Conservation (phyloP, 2,329 filamentous ascomycete species). For the Thielaviopsis punctulata region DNA sequence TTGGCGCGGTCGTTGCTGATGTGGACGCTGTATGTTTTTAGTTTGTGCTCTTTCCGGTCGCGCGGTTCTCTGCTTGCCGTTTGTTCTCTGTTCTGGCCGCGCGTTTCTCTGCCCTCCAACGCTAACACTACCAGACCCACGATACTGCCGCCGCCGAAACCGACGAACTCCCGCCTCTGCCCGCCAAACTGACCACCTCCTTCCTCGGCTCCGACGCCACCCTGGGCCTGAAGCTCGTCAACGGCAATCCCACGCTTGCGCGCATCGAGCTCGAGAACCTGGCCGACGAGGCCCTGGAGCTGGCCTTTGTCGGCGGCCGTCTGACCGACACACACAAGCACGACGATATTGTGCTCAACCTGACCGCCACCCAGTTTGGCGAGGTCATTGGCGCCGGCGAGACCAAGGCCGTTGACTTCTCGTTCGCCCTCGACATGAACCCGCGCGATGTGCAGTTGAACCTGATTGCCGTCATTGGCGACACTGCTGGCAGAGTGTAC, state of each 20-base stretch:
- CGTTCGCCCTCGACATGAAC: slow-evolving; percentile 79
- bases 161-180: slow-evolving; percentile 11
- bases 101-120: neutral
- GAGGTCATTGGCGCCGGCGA: slow-evolving; percentile 58
- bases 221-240: slow-evolving; percentile 89
- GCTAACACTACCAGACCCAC: neutral
- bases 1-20: slow-evolving; percentile 40
- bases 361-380: slow-evolving; percentile 61
- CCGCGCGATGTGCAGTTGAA: slow-evolving; percentile 74
- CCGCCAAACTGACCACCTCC: slow-evolving; percentile 35
- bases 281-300: slow-evolving; percentile 55
- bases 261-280: slow-evolving; percentile 71
- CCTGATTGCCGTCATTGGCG: slow-evolving; percentile 56
- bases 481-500: slow-evolving; percentile 50
- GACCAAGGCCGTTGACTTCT: slow-evolving; percentile 61
- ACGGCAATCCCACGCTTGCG: slow-evolving; percentile 71
- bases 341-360: slow-evolving; percentile 54
- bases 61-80: too few species aligned
- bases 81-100: too few species aligned
- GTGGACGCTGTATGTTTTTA: neutral
- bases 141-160: slow-evolving; percentile 2
- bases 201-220: slow-evolving; percentile 55
- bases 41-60: neutral
- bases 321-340: slow-evolving; percentile 40
- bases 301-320: slow-evolving; percentile 61